Base-by-base conservation (phyloP, 768 basidiomycete genomes). In the Lactifluus volemus region DNA sequence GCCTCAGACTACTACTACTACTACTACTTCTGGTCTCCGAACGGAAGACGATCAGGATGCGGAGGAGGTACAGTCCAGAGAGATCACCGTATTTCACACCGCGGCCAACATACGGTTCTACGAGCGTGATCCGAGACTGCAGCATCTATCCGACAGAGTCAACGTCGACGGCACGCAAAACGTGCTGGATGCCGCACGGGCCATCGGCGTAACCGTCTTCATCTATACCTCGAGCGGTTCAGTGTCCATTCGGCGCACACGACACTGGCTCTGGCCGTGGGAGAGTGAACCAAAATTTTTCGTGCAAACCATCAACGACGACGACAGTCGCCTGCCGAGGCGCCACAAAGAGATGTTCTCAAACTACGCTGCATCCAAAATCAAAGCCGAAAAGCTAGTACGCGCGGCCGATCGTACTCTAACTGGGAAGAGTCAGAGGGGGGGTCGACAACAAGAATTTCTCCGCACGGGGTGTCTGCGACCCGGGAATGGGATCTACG, bases 21-120 rank as follows among this genome's bases (percentile, higher is more conserved):
- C 25, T 25, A 6, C 39, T 63, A 3, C 4, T n/a, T 39, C 62
- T 6, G 57, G 36, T 29, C 29, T 15, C 42, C 25, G 38, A 10
- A 62, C 70, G 10, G 68, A 68, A 25, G 68, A 68, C 6, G 25
- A 25, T 25, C 25, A 25, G 25, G 25, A 25, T 25, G 53, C 63
- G 1, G 8, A 55, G 9, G 36, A 45, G 36, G 14, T 21, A n/a
- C n/a, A 9, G 68, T 73, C 11, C 65, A 74, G n/a, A 1, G 76
- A 77, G 55, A 72, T 85, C 21, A 88, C 88, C 0, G 79, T 91
- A 9, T 87, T 89, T 70, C 87, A 90, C 68, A 85, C 86, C 21
- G 88, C 85, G 0, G 85, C 89, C 17, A 86, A 79, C 64, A 89
- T 90, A 64, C 85, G 87, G 5, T 90, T 87, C 69, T 91, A 83